Evolutionary conservation across 352 stramenopile genomes (phyloP), one percentile per base, ranked within the genome.

Genomic region (Phytophthora sp.): DNA sequence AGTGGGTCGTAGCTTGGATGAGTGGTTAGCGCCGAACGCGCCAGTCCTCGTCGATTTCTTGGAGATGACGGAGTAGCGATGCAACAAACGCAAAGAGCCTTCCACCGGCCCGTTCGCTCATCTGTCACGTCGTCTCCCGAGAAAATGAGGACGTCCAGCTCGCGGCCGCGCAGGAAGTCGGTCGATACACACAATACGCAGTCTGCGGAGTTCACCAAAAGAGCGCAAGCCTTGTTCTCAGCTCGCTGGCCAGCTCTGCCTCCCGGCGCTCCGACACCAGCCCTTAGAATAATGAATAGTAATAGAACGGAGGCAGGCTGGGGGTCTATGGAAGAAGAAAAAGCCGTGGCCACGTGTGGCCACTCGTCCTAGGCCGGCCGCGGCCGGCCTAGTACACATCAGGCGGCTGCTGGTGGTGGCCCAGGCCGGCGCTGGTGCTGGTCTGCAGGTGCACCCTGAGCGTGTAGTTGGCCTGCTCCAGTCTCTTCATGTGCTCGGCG

Each of bases 401-500:
- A 2, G 85, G 85, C 20, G 82, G 78, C 55, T 79, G 77, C n/a
- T 72, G 69, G 9, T 66, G 66, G 31, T 72, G 49, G 56, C 61
- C 52, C 8, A 60, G 42, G 3, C 48, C 62, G 7, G 62, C 48
- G 41, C 58, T 90, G 7, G 80, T 94, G 62, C 85, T 96, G 31
- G 84, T 90, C 67, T 96, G 85, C 46, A 96, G 67, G 49, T 96
- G 87, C 28, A 96, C 84, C 28, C 85, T 66, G 26, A 96, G 81
- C 37, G 87, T 88, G 62, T 94, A 96, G 75, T 96, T 96, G 53
- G 76, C 85, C 72, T 94, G 85, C 68, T 96, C 87, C 17, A 96
- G 73, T 3, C 81, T 79, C 67, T 90, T 92, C 37, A 96, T 96
- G 65, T 94, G 85, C 53, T 96, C 87, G 18, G 85, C 87, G 18